These are phyloP conservation scores for Rhazya stricta DNA, from an alignment of 257 asterid genomes.

Conservation along the genomic window DNA sequence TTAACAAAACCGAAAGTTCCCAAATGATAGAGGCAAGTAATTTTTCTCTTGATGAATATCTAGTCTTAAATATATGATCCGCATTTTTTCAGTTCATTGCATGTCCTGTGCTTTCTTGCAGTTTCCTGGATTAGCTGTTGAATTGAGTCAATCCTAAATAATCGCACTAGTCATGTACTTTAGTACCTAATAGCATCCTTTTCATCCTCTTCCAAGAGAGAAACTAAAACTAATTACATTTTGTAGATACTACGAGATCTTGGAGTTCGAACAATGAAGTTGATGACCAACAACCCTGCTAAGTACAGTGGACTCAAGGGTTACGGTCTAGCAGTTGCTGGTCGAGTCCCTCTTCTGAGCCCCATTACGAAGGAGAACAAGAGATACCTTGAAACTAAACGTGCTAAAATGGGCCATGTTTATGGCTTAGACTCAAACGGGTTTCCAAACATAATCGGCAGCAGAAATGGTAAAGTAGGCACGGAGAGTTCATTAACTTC, in stretches of 20 bases:
- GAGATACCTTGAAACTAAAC: slow-evolving; percentile 88
- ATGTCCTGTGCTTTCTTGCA: background rate
- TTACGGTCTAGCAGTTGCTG: slow-evolving; percentile 78
- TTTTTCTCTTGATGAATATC: background rate
- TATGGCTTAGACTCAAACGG: slow-evolving; percentile 62
- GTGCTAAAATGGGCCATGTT: slow-evolving; percentile 90
- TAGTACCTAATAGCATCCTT: background rate
- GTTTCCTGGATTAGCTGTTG: background rate
- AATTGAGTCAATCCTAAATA: background rate
- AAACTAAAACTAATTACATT: background rate
- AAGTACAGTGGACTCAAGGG: slow-evolving; percentile 92
- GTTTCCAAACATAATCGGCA: slow-evolving; percentile 40
- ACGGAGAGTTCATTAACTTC: slow-evolving; percentile 15
- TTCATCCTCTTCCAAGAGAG: background rate
- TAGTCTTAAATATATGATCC: background rate
- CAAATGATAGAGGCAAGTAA: background rate
- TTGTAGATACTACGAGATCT: slow-evolving; percentile 91
- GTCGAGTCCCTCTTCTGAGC: slow-evolving; percentile 73
- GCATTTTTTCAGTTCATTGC: background rate
- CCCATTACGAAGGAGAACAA: slow-evolving; percentile 77
- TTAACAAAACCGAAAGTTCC: background rate
- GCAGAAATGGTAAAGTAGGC: slow-evolving; percentile 30
- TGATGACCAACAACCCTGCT: slow-evolving; percentile 98
- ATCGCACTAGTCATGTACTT: background rate
- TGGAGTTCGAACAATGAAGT: slow-evolving; percentile 90